Base-by-base conservation (phyloP, 129 eudicot genomes). In the Solidago caesia region DNA sequence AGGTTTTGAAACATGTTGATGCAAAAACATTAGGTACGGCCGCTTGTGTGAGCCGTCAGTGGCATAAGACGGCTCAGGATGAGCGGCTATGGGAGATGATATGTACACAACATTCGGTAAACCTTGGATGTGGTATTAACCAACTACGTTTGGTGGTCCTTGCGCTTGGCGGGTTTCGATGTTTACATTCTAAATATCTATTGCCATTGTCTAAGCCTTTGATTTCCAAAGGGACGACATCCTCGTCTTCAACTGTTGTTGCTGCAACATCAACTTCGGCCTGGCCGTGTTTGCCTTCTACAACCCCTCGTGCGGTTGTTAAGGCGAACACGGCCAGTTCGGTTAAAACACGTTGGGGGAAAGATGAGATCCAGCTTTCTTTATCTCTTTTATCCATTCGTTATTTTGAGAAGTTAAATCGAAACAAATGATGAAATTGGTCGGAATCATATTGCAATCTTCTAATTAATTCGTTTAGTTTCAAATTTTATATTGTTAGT, bases 21-120 rank as follows among this genome's bases (percentile, higher is more conserved):
- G 96, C 92, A 6, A 85, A 79, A 12, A 83, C 96, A 51, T 60
- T 88, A 51, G 96, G 86, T 29, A 48, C 82, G 6, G 89, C 97
- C 44, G 89, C 96, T 14, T 88, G 88, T 78, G 97, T 90, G 9
- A 86, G 81, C 92, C 79, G 72, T 55, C 88, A 58, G 65, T 93
- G 98, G 98, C 64, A 80, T 56, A 57, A 64, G 49, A 88, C 92
- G 65, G 84, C 92, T 21, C 81, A 80, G 70, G 97, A 93, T 59
- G 97, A 93, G 87, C 84, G 97, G 25, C 70, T 93, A 3, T 93
- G 98, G 98, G 98, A 93, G 89, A 79, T 81, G 84, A 88, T 93
- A 72, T 93, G 97, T 66, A 93, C 97, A 39, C 82, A 67, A 14
- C 91, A 88, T 78, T 75, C 86, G 68, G 73, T 71, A 0, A 82